Evolutionary conservation across 805 yeast species (phyloP).

Genomic region (Barnettozyma siamensis): DNA sequence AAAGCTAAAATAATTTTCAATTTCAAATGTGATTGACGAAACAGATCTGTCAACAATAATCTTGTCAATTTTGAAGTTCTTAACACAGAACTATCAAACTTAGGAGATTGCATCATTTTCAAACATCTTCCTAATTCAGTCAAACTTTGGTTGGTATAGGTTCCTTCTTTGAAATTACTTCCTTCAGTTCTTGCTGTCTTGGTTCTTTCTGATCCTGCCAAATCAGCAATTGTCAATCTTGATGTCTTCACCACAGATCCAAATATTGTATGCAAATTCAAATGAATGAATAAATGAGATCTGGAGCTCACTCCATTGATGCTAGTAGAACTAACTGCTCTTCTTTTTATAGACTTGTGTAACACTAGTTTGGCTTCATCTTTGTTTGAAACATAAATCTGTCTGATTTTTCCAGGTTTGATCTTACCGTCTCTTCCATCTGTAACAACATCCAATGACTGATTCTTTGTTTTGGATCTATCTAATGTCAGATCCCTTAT

Average conservation of each 20-base stretch:
- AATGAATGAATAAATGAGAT: constrained; percentile 46
- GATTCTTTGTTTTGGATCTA: constrained; percentile 20
- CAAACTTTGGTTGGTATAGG: constrained; percentile 42
- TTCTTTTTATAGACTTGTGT: constrained; percentile 33
- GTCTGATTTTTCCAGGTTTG: constrained; percentile 39
- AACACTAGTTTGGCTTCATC: constrained; percentile 34
- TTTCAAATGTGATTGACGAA: constrained; percentile 14
- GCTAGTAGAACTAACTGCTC: constrained; percentile 39
- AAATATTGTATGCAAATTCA: constrained; percentile 31
- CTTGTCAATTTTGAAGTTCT: constrained; percentile 46
- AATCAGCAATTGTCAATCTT: constrained; percentile 43
- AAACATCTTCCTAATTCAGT: constrained; percentile 47
- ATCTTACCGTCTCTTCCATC: constrained; percentile 39
- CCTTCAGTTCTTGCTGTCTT: constrained; percentile 41
- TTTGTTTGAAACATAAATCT: constrained; percentile 31
- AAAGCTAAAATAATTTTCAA: constrained; percentile 23
- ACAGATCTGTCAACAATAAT: constrained; percentile 39
- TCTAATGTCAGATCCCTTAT: constrained; percentile 34
- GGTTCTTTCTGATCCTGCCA: constrained; percentile 50
- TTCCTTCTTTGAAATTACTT: constrained; percentile 40
- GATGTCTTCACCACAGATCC: constrained; percentile 25
- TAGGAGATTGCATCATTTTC: constrained; percentile 33
- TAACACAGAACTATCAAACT: constrained; percentile 36
- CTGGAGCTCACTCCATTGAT: constrained; percentile 41
- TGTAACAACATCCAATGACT: constrained; percentile 35